A percentile compares a stretch with the other conserved stretches of the same genome.
Evolutionary conservation across 2,329 filamentous ascomycete genomes (phyloP).

Genomic region (Volutella citrinella): DNA sequence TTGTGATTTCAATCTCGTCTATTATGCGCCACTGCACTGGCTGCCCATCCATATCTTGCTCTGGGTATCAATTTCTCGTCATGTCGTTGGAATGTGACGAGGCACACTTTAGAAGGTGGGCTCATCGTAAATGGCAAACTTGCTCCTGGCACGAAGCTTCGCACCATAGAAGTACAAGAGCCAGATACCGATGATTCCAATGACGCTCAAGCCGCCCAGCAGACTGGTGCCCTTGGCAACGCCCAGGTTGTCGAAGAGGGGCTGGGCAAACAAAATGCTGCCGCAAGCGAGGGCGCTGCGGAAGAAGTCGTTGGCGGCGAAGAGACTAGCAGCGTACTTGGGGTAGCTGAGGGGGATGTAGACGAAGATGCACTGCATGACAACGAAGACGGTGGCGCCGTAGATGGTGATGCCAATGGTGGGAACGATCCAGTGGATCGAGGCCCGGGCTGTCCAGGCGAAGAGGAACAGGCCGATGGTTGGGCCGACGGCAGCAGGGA

Average conservation of each 20-base stretch:
- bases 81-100: too few relatives aligned
- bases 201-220: constrained; percentile 52
- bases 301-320: constrained; percentile 60
- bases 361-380: constrained; percentile 60
- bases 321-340: constrained; percentile 55
- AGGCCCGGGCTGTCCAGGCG: constrained; percentile 52
- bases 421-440: constrained; percentile 53
- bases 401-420: constrained; percentile 58
- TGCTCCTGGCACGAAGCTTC: constrained; percentile 51
- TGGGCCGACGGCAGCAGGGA: constrained; percentile 50
- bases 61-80: constrained; percentile 7
- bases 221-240: constrained; percentile 56
- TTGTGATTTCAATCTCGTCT: too few relatives aligned
- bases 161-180: constrained; percentile 56
- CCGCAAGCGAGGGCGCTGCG: constrained; percentile 57
- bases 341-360: constrained; percentile 57
- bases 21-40: too few relatives aligned
- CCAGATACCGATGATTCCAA: constrained; percentile 58
- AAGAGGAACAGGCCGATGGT: constrained; percentile 61
- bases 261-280: constrained; percentile 57
- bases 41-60: too few relatives aligned
- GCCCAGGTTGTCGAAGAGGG: constrained; percentile 57
- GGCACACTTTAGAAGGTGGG: too few relatives aligned
- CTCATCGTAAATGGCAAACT: constrained; percentile 46
- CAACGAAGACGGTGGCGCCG: constrained; percentile 47